Percentiles rank a stretch among this genome's conserved stretches.
These are phyloP conservation scores for Odontarrhena argentea DNA, from an alignment of 345 rosid species.

Conservation along the genomic window DNA sequence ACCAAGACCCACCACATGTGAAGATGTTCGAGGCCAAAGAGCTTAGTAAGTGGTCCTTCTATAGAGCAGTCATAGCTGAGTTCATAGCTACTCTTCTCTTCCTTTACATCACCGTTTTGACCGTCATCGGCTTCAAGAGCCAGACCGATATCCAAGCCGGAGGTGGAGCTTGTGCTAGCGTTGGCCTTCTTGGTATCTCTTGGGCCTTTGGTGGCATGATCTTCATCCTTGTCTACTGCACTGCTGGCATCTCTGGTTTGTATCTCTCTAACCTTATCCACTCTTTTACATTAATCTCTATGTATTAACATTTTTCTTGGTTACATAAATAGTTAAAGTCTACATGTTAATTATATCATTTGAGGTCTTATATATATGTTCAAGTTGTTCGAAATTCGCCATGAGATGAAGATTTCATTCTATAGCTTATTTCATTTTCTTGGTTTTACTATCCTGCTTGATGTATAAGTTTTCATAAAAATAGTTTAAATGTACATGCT, in stretches of 20 bases:
- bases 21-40: conserved; percentile 60
- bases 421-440: neutral
- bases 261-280: conserved; percentile 1
- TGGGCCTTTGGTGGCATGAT: conserved; percentile 95
- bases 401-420: no score
- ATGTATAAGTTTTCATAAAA: neutral
- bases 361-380: no score
- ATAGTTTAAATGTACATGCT: neutral
- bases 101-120: conserved; percentile 67
- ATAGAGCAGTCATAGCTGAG: conserved; percentile 83
- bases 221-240: conserved; percentile 81
- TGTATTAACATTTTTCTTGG: neutral
- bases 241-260: conserved; percentile 81
- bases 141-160: conserved; percentile 42
- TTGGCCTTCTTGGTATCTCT: conserved; percentile 80
- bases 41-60: conserved; percentile 74
- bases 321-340: no score
- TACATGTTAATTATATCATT: no score
- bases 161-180: conserved; percentile 56
- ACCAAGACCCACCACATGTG: conserved; percentile 78
- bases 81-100: conserved; percentile 83
- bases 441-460: neutral
- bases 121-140: conserved; percentile 74
- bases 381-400: no score
- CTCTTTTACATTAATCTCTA: conserved; percentile 11